Conservation (phyloP, 1,139 yeast genomes). For the Lodderomyces orthopsilosis region DNA sequence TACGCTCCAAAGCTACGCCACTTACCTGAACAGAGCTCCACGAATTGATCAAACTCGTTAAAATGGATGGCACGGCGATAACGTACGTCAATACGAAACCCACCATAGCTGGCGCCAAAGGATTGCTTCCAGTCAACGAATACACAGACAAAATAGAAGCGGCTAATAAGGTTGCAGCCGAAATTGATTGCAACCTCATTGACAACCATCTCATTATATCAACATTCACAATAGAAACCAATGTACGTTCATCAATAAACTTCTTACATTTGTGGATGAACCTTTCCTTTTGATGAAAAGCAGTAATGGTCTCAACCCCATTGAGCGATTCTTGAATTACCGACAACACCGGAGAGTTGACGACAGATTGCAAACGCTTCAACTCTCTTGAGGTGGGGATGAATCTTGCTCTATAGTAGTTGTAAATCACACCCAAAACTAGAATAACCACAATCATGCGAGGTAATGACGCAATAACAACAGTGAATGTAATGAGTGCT, state of each 20-base stretch:
- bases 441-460: constrained; percentile 32
- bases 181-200: constrained; percentile 56
- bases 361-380: constrained; percentile 40
- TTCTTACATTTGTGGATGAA: constrained; percentile 34
- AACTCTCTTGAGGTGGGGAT: constrained; percentile 36
- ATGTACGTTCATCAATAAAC: constrained; percentile 28
- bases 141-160: constrained; percentile 51
- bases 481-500: constrained; percentile 60
- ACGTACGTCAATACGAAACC: constrained; percentile 70
- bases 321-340: constrained; percentile 72
- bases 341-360: constrained; percentile 42
- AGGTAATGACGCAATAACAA: constrained; percentile 67
- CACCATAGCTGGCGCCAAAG: constrained; percentile 58
- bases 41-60: constrained; percentile 48
- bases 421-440: constrained; percentile 48
- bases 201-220: constrained; percentile 75
- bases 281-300: constrained; percentile 49
- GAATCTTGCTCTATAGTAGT: constrained; percentile 47
- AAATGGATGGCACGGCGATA: constrained; percentile 45
- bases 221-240: constrained; percentile 47
- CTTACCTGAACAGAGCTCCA: constrained; percentile 73
- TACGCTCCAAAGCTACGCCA: constrained; percentile 80
- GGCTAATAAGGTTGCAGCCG: constrained; percentile 45
- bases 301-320: constrained; percentile 70
- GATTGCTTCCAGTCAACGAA: constrained; percentile 17